A percentile compares a stretch with the other conserved stretches of the same genome.
Conservation (phyloP, 2,329 filamentous ascomycete species). For the Nemania abortiva region DNA sequence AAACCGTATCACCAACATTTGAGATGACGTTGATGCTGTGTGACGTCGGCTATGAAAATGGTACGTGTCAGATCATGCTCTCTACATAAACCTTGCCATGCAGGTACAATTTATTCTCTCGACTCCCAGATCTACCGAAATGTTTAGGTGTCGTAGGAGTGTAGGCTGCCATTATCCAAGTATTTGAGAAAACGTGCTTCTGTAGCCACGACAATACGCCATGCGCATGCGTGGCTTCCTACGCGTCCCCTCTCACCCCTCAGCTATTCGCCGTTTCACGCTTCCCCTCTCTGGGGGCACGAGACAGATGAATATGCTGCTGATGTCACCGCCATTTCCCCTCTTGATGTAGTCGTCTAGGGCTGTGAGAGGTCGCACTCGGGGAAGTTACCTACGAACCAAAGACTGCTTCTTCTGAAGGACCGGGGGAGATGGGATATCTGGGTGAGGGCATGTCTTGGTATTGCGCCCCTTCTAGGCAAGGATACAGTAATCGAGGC, state of each 20-base stretch:
- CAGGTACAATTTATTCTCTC: background rate
- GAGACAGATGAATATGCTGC: background rate
- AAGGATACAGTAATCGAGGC: background rate
- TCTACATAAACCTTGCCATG: background rate
- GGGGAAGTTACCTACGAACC: background rate
- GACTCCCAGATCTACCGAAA: background rate
- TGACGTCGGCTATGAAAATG: background rate
- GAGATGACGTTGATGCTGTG: background rate
- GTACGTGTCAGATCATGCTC: background rate
- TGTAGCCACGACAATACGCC: background rate
- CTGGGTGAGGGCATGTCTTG: background rate
- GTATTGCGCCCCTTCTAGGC: background rate
- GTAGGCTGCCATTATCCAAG: background rate
- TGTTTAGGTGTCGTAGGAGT: background rate
- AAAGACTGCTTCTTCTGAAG: background rate
- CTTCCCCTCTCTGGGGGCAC: background rate
- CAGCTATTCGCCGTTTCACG: background rate
- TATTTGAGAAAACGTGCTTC: background rate
- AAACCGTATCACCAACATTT: background rate
- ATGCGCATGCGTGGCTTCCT: background rate
- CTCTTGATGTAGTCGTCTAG: background rate
- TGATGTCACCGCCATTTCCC: background rate
- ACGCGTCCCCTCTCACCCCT: background rate
- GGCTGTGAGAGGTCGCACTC: background rate
- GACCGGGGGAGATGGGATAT: background rate